A percentile compares a stretch with the other conserved stretches of the same genome.
These are phyloP conservation scores for Hanseniaspora lachancei DNA, from an alignment of 805 yeast species.

Conservation along the genomic window DNA sequence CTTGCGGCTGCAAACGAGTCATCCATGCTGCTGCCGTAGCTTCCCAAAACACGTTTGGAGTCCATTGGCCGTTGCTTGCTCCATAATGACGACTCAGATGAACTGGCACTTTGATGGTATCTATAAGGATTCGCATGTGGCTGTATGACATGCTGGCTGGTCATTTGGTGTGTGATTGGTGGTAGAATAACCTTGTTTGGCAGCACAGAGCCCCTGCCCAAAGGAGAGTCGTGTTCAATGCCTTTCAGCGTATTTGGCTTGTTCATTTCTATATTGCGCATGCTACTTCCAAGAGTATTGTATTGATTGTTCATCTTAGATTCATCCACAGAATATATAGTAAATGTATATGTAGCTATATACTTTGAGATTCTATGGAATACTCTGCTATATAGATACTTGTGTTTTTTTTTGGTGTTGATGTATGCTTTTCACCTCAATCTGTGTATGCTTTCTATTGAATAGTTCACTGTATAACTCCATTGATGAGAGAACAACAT, in stretches of 20 bases:
- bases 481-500: neutral
- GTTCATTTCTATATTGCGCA: conserved; percentile 8
- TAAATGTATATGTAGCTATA: too few relatives aligned
- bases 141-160: neutral
- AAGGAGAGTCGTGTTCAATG: neutral
- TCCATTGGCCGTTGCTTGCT: neutral
- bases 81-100: neutral
- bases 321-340: neutral
- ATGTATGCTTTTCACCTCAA: neutral
- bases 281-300: conserved; percentile 5
- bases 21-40: neutral
- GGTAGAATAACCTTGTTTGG: neutral
- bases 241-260: neutral
- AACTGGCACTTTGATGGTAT: neutral
- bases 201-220: neutral
- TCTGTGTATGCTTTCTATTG: too few relatives aligned
- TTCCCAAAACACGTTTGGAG: neutral
- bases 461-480: too few relatives aligned
- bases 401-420: conserved; percentile 3
- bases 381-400: neutral
- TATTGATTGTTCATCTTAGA: neutral
- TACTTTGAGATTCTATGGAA: neutral
- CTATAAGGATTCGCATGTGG: neutral
- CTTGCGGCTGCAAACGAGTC: conserved; percentile 5
- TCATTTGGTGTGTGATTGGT: neutral